These are phyloP conservation scores for Brassica rapa DNA, from an alignment of 345 rosid genomes.

Conservation along the genomic window DNA sequence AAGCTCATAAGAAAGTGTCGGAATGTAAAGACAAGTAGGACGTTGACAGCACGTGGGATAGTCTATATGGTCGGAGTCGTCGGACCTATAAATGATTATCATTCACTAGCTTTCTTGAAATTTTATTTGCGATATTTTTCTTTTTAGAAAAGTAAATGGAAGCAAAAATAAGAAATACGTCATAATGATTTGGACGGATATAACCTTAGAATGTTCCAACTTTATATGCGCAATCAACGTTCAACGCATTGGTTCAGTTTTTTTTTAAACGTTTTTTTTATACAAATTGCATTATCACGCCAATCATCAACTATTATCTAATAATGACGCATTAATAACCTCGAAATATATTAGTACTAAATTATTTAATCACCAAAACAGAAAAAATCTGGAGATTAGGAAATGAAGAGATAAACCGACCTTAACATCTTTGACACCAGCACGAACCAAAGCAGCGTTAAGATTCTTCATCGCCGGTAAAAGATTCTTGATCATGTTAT, in stretches of 20 bases:
- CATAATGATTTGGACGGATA: neutral
- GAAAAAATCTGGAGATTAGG: neutral
- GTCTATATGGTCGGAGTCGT: constrained; percentile 13
- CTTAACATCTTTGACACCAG: constrained; percentile 66
- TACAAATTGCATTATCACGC: neutral
- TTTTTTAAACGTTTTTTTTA: too few species aligned
- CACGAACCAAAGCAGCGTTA: constrained; percentile 52
- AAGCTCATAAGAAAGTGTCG: too few species aligned
- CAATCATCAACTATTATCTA: constrained; percentile 17
- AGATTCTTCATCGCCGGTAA: constrained; percentile 70
- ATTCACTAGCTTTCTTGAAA: neutral
- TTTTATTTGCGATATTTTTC: neutral
- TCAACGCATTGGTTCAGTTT: neutral
- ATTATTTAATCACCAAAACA: neutral
- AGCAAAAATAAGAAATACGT: neutral
- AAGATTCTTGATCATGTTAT: constrained; percentile 50
- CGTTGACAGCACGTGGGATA: constrained; percentile 16
- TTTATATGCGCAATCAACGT: constrained; percentile 16
- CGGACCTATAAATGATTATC: neutral
- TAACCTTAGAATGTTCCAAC: neutral
- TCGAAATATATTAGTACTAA: neutral
- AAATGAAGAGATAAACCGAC: constrained; percentile 33
- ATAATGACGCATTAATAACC: neutral
- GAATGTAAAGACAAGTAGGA: too few species aligned
- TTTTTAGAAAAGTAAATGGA: neutral